Evolutionary conservation across 768 basidiomycete genomes (phyloP), one percentile per base, ranked within the genome.

Genomic region (Phaeotremella fagi): DNA sequence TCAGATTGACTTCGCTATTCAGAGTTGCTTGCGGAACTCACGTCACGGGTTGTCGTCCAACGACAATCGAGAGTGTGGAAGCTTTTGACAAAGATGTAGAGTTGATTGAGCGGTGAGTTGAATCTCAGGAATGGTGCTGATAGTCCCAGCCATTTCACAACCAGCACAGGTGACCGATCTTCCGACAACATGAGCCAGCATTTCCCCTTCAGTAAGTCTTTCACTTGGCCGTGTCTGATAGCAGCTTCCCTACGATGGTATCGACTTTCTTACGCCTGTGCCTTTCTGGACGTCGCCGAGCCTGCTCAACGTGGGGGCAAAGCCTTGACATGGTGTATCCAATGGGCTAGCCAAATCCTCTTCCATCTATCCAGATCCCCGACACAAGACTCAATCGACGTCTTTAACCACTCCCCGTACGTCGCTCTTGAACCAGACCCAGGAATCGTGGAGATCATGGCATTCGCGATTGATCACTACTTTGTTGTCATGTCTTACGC

Each of bases 1-100:
- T 26, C 25, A 50, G 56, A 12, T 29, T 58, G 16, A 52, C 47
- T 2, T 52, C 51, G 7, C 38, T 58, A 5, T 16, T 58, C 2
- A 33, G 41, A 18, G 46, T 58, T 12, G 56, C 48, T 5, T 38
- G 49, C 15, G 56, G 46, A 4, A 18, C 38, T 12, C 44, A 51
- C 31, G 50, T 57, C 11, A n/a, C 33, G 11, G 33, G 33, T 35
- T n/a, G 33, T 35, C 11, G 33, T n/a, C 9, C n/a, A n/a, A 35
- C 33, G 33, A 9, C 33, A 35, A 9, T 35, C 9, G 33, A 35
- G 33, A 35, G 33, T 35, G 33, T 35, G 11, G 11, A n/a, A 35
- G n/a, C n/a, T n/a, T 35, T 35, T 35, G n/a, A 35, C n/a, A n/a
- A 35, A 9, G 33, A 35, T 9, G 33, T n/a, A 35, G 9, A 9